phyloP scores from a whole-genome alignment of 345 rosid species.

The Isatis tinctoria region DNA sequence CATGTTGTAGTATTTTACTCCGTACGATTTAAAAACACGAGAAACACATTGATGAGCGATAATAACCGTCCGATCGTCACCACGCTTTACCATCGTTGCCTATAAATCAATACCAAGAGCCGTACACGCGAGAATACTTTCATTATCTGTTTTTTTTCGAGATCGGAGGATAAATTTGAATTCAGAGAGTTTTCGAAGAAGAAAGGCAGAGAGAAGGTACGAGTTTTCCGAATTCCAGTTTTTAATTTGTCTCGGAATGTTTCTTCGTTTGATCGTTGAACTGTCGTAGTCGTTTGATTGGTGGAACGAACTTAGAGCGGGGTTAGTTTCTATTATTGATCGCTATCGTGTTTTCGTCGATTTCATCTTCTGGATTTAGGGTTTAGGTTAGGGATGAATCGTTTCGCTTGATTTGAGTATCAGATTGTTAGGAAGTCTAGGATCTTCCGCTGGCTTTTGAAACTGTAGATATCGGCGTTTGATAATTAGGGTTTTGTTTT shows the following conservation, averaged over 20 bases:
- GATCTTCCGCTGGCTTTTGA: neutral
- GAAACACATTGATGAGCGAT: conserved; percentile 26
- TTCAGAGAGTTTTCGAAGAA: neutral
- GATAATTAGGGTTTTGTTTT: neutral
- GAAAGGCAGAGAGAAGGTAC: conserved; percentile 15
- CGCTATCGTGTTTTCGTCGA: neutral
- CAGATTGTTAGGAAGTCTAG: neutral
- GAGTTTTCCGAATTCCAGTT: neutral
- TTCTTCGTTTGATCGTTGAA: neutral
- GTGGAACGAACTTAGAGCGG: neutral
- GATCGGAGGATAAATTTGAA: conserved; percentile 10
- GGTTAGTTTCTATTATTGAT: neutral
- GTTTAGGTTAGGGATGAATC: neutral
- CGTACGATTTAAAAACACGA: conserved; percentile 26
- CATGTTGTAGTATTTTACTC: conserved; percentile 1
- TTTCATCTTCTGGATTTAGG: neutral
- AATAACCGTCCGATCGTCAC: conserved; percentile 21
- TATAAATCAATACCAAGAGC: conserved; percentile 19
- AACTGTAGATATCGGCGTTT: neutral
- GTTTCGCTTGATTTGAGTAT: neutral
- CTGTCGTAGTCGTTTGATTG: neutral
- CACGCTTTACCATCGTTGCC: conserved; percentile 7
- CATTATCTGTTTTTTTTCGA: neutral
- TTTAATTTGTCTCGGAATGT: neutral
- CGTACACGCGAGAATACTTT: neutral